These are phyloP conservation scores for Lachnellula occidentalis DNA, from an alignment of 2,329 filamentous ascomycete species.

Conservation along the genomic window DNA sequence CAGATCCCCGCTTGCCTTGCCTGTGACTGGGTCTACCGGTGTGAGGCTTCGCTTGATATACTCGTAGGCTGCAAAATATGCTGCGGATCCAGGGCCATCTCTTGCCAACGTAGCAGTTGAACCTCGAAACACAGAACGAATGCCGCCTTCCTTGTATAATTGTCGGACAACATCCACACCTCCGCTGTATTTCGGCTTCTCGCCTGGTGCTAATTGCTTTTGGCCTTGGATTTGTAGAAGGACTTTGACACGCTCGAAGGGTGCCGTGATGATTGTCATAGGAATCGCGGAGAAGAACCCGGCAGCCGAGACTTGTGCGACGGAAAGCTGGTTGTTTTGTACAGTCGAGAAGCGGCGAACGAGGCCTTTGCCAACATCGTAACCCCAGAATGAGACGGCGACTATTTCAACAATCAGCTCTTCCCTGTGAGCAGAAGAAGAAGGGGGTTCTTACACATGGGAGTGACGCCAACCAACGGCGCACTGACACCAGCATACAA, in stretches of 20 bases:
- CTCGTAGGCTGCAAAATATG: constrained; percentile 97
- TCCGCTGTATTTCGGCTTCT: constrained; percentile 88
- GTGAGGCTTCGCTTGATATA: constrained; percentile 85
- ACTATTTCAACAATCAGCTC: constrained; percentile 39
- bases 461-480: constrained; percentile 90
- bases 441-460: constrained; percentile 73
- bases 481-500: constrained; percentile 97
- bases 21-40: constrained; percentile 69
- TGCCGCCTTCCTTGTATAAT: constrained; percentile 84
- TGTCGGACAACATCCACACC: constrained; percentile 87
- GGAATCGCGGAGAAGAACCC: constrained; percentile 98
- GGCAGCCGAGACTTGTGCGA: constrained; percentile 82
- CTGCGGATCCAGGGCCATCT: constrained; percentile 87
- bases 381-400: constrained; percentile 74
- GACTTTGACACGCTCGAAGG: constrained; percentile 98
- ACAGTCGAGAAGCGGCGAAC: constrained; percentile 64
- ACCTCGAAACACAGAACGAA: constrained; percentile 89
- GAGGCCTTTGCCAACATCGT: constrained; percentile 89
- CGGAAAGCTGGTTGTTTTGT: constrained; percentile 66
- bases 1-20: constrained; percentile 69
- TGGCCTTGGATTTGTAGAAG: constrained; percentile 97
- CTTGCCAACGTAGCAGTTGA: constrained; percentile 85
- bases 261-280: constrained; percentile 97
- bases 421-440: no score
- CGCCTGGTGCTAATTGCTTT: constrained; percentile 74